phyloP scores from a whole-genome alignment of 768 basidiomycete genomes.

The Collybiopsis confluens region DNA sequence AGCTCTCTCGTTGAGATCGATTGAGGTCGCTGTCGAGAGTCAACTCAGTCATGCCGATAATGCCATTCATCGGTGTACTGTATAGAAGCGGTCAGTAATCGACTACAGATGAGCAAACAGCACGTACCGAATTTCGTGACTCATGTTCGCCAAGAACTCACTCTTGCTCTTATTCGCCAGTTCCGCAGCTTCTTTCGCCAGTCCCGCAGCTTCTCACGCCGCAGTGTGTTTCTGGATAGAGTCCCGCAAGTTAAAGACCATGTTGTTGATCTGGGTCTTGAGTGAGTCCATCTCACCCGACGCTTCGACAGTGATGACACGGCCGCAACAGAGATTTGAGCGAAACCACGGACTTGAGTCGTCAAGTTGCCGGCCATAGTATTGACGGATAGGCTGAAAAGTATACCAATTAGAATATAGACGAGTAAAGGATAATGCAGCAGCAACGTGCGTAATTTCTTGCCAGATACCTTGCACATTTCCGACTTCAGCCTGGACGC shows the following conservation, averaged over 20 bases:
- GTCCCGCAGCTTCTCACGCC: constrained; percentile 93
- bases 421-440: not conserved
- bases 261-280: constrained; percentile 98
- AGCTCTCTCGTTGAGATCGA: constrained; percentile 89
- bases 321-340: constrained; percentile 96
- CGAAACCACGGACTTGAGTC: constrained; percentile 98
- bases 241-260: constrained; percentile 98
- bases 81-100: constrained; percentile 7
- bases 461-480: constrained; percentile 98
- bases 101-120: not conserved
- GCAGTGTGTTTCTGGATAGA: constrained; percentile 99
- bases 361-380: constrained; percentile 96
- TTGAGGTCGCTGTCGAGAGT: constrained; percentile 96
- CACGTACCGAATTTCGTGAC: constrained; percentile 86
- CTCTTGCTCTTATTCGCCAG: constrained; percentile 95
- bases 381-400: constrained; percentile 82
- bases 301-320: constrained; percentile 99
- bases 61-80: constrained; percentile 99
- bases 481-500: constrained; percentile 95
- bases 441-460: constrained; percentile 84
- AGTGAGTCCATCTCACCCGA: constrained; percentile 98
- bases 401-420: not conserved
- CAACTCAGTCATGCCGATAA: constrained; percentile 99
- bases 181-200: constrained; percentile 98
- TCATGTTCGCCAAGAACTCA: constrained; percentile 99